Evolutionary conservation across 2,329 filamentous ascomycete species (phyloP).

Genomic region (Hypoxylon rubiginosum): DNA sequence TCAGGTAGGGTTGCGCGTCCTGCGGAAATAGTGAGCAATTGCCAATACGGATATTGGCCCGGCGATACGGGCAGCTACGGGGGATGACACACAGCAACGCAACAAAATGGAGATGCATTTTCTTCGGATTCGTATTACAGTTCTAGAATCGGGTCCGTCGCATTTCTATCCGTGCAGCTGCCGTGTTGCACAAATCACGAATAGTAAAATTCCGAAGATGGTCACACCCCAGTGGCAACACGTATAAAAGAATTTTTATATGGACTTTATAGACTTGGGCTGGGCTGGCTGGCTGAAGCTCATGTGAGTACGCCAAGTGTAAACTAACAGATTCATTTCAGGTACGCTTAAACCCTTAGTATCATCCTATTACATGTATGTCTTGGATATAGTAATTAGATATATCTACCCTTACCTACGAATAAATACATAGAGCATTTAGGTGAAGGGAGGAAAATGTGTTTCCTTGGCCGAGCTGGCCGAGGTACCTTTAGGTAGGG

Average conservation of each 20-base stretch:
- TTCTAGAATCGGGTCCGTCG: background rate
- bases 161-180: background rate
- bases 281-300: background rate
- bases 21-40: slow-evolving; percentile 3
- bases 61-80: slow-evolving; percentile 5
- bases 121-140: background rate
- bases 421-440: background rate
- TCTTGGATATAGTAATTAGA: background rate
- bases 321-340: background rate
- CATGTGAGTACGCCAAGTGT: background rate
- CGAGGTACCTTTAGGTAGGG: no score
- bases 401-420: background rate
- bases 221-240: background rate
- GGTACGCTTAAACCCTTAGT: background rate
- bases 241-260: background rate
- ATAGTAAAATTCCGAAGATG: background rate
- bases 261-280: no score
- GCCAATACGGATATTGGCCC: slow-evolving; percentile 9
- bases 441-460: background rate
- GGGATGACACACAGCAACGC: slow-evolving; percentile 6
- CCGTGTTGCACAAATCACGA: background rate
- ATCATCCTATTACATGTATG: background rate
- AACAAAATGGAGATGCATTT: background rate
- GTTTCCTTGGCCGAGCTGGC: background rate
- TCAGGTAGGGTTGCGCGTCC: slow-evolving; percentile 12